Base-by-base conservation (phyloP, 176 grass and related monocot species). In the Eleusine indica region DNA sequence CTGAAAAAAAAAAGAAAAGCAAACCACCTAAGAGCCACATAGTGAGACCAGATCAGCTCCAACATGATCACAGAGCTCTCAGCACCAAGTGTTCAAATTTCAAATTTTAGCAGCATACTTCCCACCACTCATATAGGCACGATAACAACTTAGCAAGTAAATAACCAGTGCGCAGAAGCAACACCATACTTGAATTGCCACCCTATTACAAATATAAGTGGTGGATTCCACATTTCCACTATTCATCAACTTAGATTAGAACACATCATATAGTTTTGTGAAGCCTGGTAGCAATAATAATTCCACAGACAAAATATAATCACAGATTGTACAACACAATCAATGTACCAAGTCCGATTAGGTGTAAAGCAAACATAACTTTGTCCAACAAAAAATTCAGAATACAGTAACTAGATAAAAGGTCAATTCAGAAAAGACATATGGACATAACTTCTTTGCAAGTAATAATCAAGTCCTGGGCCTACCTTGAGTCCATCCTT, bases 401-500 rank as follows among this genome's bases (percentile, higher is more conserved):
- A 64, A 77, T 28, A 3, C 54, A 60, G 2, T 9, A 3, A 12
- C 66, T 12, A 44, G 54, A 61, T 42, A 71, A 60, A 76, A 69
- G 21, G 3, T 37, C 10, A 44, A 16, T 21, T 74, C 14, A 48
- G 22, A 78, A 60, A 44, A 25, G 13, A 30, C 56, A 64, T 3
- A 1, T 65, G 21, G 58, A 65, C 54, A 47, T 5, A 77, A 80
- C 38, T 77, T 72, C 32, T 52, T 64, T 43, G 66, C 30, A 60
- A 54, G 70, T 58, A 29, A 64, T 15, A 73, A 72, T 37, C 49
- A 82, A 82, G 56, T 25, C 16, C 52, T 70, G 44, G 17, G 60
- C 39, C 72, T 86, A 99, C 96, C 87, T 96, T 99, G 71, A 86
- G 66, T 60, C 96, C 93, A 90, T 96, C 93, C 86, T 94, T 98